Percentiles rank a stretch among this genome's conserved stretches.
Evolutionary conservation across 2,329 filamentous ascomycete genomes (phyloP).

Genomic region (Sporothrix euskadiensis): DNA sequence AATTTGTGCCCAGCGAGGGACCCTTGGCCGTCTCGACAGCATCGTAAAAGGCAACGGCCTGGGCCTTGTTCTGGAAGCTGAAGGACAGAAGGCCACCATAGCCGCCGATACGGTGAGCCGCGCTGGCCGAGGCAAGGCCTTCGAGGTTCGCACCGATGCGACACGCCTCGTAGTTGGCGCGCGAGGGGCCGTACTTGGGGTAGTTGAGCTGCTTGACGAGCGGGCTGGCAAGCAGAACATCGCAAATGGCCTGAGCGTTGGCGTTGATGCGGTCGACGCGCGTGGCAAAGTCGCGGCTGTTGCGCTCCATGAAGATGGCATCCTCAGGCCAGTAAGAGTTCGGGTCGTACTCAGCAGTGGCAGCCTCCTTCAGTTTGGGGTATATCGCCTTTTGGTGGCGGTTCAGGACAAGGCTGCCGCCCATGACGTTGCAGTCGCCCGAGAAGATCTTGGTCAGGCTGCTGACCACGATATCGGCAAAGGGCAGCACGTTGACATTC

Average conservation of each 20-base stretch:
- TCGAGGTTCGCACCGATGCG: conserved; percentile 59
- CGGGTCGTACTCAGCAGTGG: conserved; percentile 65
- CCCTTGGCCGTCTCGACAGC: conserved; percentile 85
- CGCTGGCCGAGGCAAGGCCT: conserved; percentile 74
- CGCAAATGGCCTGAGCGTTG: conserved; percentile 81
- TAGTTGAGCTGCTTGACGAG: conserved; percentile 80
- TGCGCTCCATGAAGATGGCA: conserved; percentile 90
- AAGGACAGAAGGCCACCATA: conserved; percentile 90
- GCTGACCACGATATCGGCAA: conserved; percentile 88
- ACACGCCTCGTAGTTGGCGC: conserved; percentile 67
- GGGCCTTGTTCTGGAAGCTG: conserved; percentile 68
- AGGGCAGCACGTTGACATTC: conserved; percentile 89
- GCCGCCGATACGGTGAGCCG: conserved; percentile 64
- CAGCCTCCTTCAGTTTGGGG: conserved; percentile 62
- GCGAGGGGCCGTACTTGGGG: conserved; percentile 68
- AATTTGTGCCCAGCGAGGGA: conserved; percentile 93
- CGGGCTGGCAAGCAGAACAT: conserved; percentile 62
- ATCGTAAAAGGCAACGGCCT: conserved; percentile 83
- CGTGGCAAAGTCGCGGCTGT: conserved; percentile 85
- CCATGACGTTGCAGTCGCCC: conserved; percentile 98
- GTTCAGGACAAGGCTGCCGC: conserved; percentile 70
- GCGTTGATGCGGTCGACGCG: conserved; percentile 81
- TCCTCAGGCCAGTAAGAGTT: conserved; percentile 96
- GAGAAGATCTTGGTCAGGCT: conserved; percentile 97
- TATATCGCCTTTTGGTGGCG: conserved; percentile 57